Percentiles rank a stretch among this genome's conserved stretches.
Evolutionary conservation across 805 yeast species (phyloP).

Genomic region (Phaffomyces antillensis): DNA sequence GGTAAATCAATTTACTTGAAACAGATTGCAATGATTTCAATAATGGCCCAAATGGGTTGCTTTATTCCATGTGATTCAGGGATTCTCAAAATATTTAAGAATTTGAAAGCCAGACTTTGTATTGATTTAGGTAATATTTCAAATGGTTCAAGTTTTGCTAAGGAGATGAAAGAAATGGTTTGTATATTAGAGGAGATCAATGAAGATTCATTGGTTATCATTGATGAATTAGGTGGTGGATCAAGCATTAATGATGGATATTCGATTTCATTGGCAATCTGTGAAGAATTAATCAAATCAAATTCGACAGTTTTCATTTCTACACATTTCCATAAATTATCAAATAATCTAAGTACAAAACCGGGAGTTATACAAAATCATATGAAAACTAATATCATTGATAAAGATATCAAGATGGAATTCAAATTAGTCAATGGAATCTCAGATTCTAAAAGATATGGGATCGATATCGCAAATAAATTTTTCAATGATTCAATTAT

Average conservation of each 20-base stretch:
- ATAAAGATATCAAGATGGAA: slow-evolving; percentile 22
- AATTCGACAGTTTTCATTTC: slow-evolving; percentile 31
- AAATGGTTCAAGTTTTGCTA: slow-evolving; percentile 36
- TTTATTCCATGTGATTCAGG: slow-evolving; percentile 42
- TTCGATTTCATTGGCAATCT: slow-evolving; percentile 39
- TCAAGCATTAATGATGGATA: slow-evolving; percentile 45
- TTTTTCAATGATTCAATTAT: slow-evolving; percentile 23
- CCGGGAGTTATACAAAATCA: slow-evolving; percentile 31
- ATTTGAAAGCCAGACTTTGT: slow-evolving; percentile 32
- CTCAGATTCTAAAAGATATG: slow-evolving; percentile 25
- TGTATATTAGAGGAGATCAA: slow-evolving; percentile 33
- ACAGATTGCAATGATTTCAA: slow-evolving; percentile 40
- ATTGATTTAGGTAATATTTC: slow-evolving; percentile 23
- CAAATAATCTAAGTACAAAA: slow-evolving; percentile 27
- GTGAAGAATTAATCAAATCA: slow-evolving; percentile 28
- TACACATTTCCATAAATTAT: slow-evolving; percentile 39
- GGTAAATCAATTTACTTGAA: slow-evolving; percentile 54
- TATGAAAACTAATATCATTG: slow-evolving; percentile 25
- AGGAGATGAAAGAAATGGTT: slow-evolving; percentile 43
- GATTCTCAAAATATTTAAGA: slow-evolving; percentile 31
- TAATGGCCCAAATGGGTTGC: slow-evolving; percentile 55
- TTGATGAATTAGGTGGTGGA: slow-evolving; percentile 55
- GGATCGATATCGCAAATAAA: slow-evolving; percentile 23
- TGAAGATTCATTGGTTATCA: slow-evolving; percentile 30
- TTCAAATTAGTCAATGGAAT: slow-evolving; percentile 23